Evolutionary conservation across 2,329 filamentous ascomycete genomes (phyloP), one percentile per base, ranked within the genome.

Genomic region (Paraconiothyrium sp.): DNA sequence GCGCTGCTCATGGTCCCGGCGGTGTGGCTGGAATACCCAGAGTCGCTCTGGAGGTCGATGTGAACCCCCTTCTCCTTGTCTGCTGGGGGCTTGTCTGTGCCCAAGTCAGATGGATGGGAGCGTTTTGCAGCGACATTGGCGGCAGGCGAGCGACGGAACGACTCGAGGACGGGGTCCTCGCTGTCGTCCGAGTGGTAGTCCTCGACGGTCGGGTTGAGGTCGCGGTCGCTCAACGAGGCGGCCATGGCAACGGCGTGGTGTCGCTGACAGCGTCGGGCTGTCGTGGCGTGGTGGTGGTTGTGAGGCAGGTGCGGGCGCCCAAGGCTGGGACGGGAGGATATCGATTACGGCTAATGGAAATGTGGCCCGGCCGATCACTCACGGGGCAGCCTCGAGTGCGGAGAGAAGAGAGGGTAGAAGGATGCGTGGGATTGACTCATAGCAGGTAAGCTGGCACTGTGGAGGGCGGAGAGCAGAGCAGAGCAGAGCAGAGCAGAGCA

Each of bases 11-110:
- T 79, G 64, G 84, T 83, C 65, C 83, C 82, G 67, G 81, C 82
- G 70, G 85, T 86, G 71, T 83, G 82, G 79, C 85, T 88, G 65
- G 85, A 88, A 80, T 88, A 88, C 70, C 86, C 86, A 67, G 86
- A 88, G 78, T 89, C 87, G 78, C 84, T 87, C 68, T 83, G 82
- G 72, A 80, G 79, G 75, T 86, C 83, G 62, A 80, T 77, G 67
- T 76, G 76, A 65, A 67, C 58, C 60, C 66, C 68, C 60, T 70
- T 70, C 52, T 73, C 68, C 43, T 69, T 70, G 50, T 72, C 69
- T 41, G 60, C 60, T 27, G 56, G 62, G 43, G 70, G 64, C 71
- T 72, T 75, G 67, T 71, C 68, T 69, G 70, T 63, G 67, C 72
- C 70, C 69, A 79, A 54, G 67, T 75, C 68, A 39, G 71, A 75